A percentile compares a stretch with the other conserved stretches of the same genome.
These are phyloP conservation scores for Colletotrichum tabaci DNA, from an alignment of 2,329 filamentous ascomycete genomes.

Conservation along the genomic window DNA sequence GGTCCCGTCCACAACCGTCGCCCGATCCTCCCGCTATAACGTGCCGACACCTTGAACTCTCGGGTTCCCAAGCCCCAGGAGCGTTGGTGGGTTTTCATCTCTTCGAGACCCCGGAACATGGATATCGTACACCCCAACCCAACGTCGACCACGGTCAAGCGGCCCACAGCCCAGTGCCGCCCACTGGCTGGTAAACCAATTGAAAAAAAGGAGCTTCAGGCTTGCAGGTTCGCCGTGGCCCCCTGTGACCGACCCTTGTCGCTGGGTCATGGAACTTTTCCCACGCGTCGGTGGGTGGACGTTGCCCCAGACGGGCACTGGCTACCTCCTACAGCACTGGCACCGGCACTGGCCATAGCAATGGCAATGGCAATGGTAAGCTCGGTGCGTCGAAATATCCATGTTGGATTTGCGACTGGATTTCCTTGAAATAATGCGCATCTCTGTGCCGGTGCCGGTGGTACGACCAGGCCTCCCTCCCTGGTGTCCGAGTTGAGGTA, in stretches of 20 bases:
- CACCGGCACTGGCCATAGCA: neutral
- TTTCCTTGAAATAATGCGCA: neutral
- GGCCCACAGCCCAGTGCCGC: neutral
- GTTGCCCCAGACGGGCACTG: conserved; percentile 11
- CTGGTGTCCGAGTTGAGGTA: neutral
- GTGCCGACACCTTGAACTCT: neutral
- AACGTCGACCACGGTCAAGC: neutral
- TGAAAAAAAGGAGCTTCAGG: conserved; percentile 23
- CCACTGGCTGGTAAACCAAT: conserved; percentile 1
- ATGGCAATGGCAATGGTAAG: neutral
- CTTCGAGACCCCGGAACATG: conserved; percentile 13
- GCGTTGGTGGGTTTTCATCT: conserved; percentile 25
- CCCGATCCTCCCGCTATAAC: neutral
- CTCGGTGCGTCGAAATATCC: neutral
- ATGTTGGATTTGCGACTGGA: conserved; percentile 11
- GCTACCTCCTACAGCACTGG: neutral
- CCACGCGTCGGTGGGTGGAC: conserved; percentile 13
- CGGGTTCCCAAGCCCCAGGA: neutral
- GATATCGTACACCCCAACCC: conserved; percentile 10
- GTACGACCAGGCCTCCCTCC: neutral
- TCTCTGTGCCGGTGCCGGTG: neutral
- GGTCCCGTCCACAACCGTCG: neutral
- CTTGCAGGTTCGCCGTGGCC: conserved; percentile 29
- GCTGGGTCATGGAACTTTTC: conserved; percentile 22
- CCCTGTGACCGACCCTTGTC: conserved; percentile 32